Evolutionary conservation across 805 yeast species (phyloP).

Genomic region (Kluyveromyces siamensis): DNA sequence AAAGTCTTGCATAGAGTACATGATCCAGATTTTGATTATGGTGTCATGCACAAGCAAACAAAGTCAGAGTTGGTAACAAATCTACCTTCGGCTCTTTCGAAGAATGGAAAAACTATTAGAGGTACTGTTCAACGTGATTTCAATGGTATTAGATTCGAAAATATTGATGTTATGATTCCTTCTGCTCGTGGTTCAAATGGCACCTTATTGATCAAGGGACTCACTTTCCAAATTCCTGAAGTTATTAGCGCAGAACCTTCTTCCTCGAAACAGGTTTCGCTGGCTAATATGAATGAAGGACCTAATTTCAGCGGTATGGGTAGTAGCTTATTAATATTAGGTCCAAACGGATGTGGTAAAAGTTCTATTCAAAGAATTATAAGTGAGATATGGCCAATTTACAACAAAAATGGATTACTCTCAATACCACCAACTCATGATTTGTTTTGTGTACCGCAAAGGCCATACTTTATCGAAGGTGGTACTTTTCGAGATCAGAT

Average conservation of each 20-base stretch:
- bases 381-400: conserved; percentile 89
- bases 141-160: conserved; percentile 73
- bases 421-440: conserved; percentile 69
- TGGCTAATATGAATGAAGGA: conserved; percentile 11
- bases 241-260: conserved; percentile 20
- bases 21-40: conserved; percentile 38
- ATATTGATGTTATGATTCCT: conserved; percentile 76
- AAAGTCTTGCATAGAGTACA: conserved; percentile 78
- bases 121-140: conserved; percentile 78
- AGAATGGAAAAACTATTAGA: conserved; percentile 29
- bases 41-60: conserved; percentile 28
- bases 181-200: conserved; percentile 52
- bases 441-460: conserved; percentile 74
- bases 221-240: conserved; percentile 45
- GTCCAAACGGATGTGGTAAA: conserved; percentile 86
- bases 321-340: conserved; percentile 69
- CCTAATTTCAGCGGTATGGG: conserved; percentile 33
- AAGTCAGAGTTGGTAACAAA: neutral
- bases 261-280: neutral
- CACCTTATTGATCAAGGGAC: conserved; percentile 47
- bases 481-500: conserved; percentile 89
- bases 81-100: neutral
- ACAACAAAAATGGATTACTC: conserved; percentile 56
- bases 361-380: conserved; percentile 75
- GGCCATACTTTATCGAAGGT: conserved; percentile 63